phyloP scores from a whole-genome alignment of 257 asterid species.

The Gynochthodes officinalis region DNA sequence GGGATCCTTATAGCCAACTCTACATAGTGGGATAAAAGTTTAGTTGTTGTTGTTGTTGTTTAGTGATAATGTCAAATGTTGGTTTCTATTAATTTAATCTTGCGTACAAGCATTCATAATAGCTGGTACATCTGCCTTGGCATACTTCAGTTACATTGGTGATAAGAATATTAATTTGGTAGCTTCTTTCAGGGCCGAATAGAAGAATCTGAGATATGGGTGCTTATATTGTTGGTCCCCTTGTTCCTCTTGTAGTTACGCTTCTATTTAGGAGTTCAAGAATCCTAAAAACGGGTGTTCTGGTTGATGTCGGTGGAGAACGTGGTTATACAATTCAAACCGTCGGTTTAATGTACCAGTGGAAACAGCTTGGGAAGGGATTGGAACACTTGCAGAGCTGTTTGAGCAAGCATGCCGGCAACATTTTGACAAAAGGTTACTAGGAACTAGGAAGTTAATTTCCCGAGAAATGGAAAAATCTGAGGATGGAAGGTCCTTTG shows the following conservation, averaged over 20 bases:
- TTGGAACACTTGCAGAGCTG: constrained; percentile 91
- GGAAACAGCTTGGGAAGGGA: constrained; percentile 93
- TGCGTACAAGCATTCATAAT: background rate
- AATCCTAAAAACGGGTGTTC: constrained; percentile 73
- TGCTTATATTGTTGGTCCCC: constrained; percentile 65
- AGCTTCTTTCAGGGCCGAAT: constrained; percentile 16
- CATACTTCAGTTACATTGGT: background rate
- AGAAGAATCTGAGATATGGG: constrained; percentile 40
- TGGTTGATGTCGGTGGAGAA: constrained; percentile 74
- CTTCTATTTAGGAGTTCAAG: constrained; percentile 59
- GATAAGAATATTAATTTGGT: background rate
- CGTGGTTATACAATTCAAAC: constrained; percentile 65
- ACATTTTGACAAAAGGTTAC: constrained; percentile 41
- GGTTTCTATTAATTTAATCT: background rate
- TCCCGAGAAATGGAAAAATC: constrained; percentile 63
- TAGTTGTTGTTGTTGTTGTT: no score
- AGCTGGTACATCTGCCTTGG: background rate
- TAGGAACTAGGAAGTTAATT: constrained; percentile 77
- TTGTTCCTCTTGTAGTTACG: constrained; percentile 70
- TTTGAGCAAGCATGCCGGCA: constrained; percentile 77
- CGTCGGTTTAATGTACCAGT: constrained; percentile 59
- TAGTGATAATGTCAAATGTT: background rate
- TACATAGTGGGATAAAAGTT: no score
- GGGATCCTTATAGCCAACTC: no score
- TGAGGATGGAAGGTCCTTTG: constrained; percentile 77